Conservation (phyloP, 2,329 filamentous ascomycete species). For the Didymella arachidicola region DNA sequence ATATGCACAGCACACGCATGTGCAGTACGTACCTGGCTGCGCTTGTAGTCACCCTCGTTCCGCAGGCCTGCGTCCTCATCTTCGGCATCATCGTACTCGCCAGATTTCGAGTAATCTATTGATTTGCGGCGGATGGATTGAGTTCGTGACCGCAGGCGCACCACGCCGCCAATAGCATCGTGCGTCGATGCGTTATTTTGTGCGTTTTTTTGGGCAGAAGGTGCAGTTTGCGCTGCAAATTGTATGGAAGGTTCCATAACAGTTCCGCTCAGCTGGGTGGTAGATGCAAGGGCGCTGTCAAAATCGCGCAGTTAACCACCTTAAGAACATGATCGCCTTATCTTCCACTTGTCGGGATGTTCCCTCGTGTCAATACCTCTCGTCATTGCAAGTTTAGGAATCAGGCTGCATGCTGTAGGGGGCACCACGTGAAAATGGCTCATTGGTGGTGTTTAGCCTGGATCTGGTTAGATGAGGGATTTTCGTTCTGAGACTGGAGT, state of each 20-base stretch:
- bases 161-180: constrained; percentile 13
- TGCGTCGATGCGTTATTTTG: constrained; percentile 10
- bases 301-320: constrained; percentile 11
- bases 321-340: constrained; percentile 13
- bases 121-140: constrained; percentile 11
- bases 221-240: constrained; percentile 9
- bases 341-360: background rate
- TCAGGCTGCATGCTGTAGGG: constrained; percentile 1
- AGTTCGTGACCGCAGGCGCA: constrained; percentile 14
- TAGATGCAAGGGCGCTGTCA: constrained; percentile 2
- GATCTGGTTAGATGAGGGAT: constrained; percentile 20
- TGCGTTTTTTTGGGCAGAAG: constrained; percentile 7
- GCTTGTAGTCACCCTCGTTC: constrained; percentile 43
- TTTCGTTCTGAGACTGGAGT: constrained; percentile 4
- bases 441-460: constrained; percentile 12
- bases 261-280: constrained; percentile 9
- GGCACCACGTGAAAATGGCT: constrained; percentile 9
- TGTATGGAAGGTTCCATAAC: constrained; percentile 17
- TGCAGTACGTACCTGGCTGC: constrained; percentile 34
- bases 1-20: background rate
- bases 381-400: constrained; percentile 6
- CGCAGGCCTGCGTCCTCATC: constrained; percentile 46
- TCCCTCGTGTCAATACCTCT: background rate
- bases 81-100: constrained; percentile 31
- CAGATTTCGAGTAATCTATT: constrained; percentile 7